phyloP scores from a whole-genome alignment of 148 eudicot species.

The Rhododendron griersonianum region DNA sequence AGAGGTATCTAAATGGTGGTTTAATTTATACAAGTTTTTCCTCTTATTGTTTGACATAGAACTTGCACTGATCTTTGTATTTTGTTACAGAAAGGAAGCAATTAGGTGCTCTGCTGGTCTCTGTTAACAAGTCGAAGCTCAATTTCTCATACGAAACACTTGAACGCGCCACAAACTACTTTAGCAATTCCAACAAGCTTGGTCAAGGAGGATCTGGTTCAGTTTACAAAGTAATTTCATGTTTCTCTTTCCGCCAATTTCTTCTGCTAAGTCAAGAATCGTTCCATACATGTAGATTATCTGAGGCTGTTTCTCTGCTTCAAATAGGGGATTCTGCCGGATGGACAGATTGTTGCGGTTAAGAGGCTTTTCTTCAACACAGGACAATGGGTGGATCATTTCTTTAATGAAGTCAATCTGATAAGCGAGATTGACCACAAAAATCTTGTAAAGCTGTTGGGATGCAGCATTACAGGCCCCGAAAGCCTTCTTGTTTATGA shows the following conservation, averaged over 20 bases:
- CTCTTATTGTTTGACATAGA: not conserved
- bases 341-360: constrained; percentile 38
- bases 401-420: constrained; percentile 54
- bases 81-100: constrained; percentile 38
- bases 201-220: constrained; percentile 66
- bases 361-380: constrained; percentile 59
- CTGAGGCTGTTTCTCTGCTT: not conserved
- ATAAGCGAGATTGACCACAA: constrained; percentile 47
- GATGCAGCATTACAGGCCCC: constrained; percentile 53
- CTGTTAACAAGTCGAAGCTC: constrained; percentile 32
- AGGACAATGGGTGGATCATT: constrained; percentile 47
- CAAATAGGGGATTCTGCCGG: constrained; percentile 39
- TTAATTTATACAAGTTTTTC: not conserved
- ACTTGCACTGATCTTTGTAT: not conserved
- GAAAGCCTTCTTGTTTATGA: constrained; percentile 63
- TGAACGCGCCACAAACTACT: constrained; percentile 46
- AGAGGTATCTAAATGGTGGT: too few species aligned
- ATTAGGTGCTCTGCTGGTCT: constrained; percentile 25
- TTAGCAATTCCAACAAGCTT: constrained; percentile 37
- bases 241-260: not conserved
- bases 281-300: not conserved
- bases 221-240: constrained; percentile 37
- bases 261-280: not conserved
- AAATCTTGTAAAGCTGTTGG: constrained; percentile 49
- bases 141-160: constrained; percentile 35